These are phyloP conservation scores for Ogataea ramenticola DNA, from an alignment of 805 yeast species.

Conservation along the genomic window DNA sequence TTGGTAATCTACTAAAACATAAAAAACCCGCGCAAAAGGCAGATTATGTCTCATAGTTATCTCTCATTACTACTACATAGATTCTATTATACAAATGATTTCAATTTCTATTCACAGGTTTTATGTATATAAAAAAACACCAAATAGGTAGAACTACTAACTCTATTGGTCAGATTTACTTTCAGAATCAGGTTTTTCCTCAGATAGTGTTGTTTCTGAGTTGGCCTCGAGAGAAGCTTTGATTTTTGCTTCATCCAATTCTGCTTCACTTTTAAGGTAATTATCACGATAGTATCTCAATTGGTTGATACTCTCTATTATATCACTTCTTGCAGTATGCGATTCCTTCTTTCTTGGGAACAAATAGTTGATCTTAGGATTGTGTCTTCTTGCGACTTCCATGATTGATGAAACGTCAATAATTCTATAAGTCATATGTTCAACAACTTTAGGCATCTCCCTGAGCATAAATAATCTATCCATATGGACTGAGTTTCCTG, in stretches of 20 bases:
- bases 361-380: constrained; percentile 47
- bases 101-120: too few relatives aligned
- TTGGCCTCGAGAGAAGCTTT: not conserved
- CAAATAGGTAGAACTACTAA: too few relatives aligned
- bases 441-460: constrained; percentile 74
- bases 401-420: constrained; percentile 84
- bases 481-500: constrained; percentile 91
- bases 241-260: not conserved
- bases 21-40: too few relatives aligned
- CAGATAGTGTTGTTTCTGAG: not conserved
- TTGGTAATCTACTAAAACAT: too few relatives aligned
- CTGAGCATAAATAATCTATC: constrained; percentile 78
- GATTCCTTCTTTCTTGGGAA: constrained; percentile 58
- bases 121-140: too few relatives aligned
- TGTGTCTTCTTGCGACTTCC: constrained; percentile 77
- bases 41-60: too few relatives aligned
- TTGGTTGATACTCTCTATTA: constrained; percentile 81
- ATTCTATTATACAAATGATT: too few relatives aligned
- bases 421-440: constrained; percentile 61
- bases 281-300: constrained; percentile 67
- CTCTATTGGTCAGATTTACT: too few relatives aligned
- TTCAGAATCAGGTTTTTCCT: too few relatives aligned
- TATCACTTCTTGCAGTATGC: constrained; percentile 89
- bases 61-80: too few relatives aligned
- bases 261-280: constrained; percentile 34